These are phyloP conservation scores for Cavenderia fasciculata DNA, from an alignment of 78 protist genomes.

Conservation along the genomic window DNA sequence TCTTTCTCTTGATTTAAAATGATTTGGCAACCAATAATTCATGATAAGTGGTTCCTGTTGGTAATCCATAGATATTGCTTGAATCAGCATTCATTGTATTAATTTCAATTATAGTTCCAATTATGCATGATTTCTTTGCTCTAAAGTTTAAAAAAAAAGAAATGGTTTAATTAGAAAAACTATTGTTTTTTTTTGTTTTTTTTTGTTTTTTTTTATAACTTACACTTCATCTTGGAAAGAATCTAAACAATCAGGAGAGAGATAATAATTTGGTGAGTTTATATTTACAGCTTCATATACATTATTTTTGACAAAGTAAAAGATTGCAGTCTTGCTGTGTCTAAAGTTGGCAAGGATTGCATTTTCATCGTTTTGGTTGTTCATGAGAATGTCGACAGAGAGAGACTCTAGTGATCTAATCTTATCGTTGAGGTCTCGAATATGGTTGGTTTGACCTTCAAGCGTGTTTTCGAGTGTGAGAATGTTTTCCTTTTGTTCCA, in stretches of 20 bases:
- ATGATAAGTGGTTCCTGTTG: not conserved
- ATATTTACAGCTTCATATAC: slow-evolving; percentile 44
- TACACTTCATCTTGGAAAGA: slow-evolving; percentile 13
- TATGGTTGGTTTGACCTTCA: not conserved
- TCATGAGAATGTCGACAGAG: not conserved
- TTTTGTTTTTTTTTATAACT: not conserved
- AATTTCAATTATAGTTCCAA: slow-evolving; percentile 4
- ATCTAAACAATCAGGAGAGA: slow-evolving; percentile 18
- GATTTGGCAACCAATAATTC: not conserved
- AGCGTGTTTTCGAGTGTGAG: not conserved
- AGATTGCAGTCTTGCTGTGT: not conserved
- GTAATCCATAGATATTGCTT: not conserved
- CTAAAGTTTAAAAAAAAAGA: too few relatives aligned
- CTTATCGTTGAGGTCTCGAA: not conserved
- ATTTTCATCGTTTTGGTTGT: not conserved
- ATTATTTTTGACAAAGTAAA: not conserved
- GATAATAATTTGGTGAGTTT: slow-evolving; percentile 35
- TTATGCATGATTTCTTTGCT: not conserved
- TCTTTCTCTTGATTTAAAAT: too few relatives aligned
- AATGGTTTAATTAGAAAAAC: not conserved
- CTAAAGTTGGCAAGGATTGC: slow-evolving; percentile 19
- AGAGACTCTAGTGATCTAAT: not conserved
- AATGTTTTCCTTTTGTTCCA: not conserved
- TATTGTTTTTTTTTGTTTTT: not conserved
- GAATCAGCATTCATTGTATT: not conserved